Percentiles rank a stretch among this genome's conserved stretches.
These are phyloP conservation scores for Serpula lacrymans DNA, from an alignment of 768 basidiomycete species.

Conservation along the genomic window DNA sequence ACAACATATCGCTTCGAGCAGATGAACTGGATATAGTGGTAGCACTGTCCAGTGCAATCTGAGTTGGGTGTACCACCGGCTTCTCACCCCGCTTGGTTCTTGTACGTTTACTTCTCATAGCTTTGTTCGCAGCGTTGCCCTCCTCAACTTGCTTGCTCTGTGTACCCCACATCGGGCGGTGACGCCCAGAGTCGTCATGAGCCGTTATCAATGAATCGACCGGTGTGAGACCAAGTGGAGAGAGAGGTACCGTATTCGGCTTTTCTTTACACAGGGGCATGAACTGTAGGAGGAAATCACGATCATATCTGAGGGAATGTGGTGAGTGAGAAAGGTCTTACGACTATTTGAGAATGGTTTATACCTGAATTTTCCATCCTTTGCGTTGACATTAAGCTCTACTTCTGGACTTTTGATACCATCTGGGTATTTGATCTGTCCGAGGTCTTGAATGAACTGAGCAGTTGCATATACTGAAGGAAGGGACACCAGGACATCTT, in stretches of 20 bases:
- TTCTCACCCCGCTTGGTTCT: too few relatives aligned
- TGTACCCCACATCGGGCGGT: constrained; percentile 44
- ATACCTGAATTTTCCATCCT: constrained; percentile 88
- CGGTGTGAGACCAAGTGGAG: constrained; percentile 88
- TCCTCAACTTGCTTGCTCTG: too few relatives aligned
- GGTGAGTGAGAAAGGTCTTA: neutral
- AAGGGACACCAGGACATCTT: constrained; percentile 19
- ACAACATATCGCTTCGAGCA: too few relatives aligned
- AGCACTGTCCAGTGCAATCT: too few relatives aligned
- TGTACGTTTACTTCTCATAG: too few relatives aligned
- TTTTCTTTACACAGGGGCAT: constrained; percentile 94
- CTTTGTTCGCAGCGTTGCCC: too few relatives aligned
- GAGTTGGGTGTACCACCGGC: too few relatives aligned
- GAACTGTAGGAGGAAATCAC: constrained; percentile 96
- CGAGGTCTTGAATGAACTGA: constrained; percentile 79
- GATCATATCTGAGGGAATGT: constrained; percentile 65
- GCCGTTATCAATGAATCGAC: constrained; percentile 50
- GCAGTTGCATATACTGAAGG: constrained; percentile 74
- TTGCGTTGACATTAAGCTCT: constrained; percentile 80
- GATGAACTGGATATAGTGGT: too few relatives aligned
- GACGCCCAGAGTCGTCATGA: constrained; percentile 65
- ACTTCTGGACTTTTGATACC: constrained; percentile 77
- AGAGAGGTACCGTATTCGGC: constrained; percentile 83
- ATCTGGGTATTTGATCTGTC: constrained; percentile 75
- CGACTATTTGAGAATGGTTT: constrained; percentile 3